These are phyloP conservation scores for Biscogniauxia marginata DNA, from an alignment of 2,329 filamentous ascomycete species.

Conservation along the genomic window DNA sequence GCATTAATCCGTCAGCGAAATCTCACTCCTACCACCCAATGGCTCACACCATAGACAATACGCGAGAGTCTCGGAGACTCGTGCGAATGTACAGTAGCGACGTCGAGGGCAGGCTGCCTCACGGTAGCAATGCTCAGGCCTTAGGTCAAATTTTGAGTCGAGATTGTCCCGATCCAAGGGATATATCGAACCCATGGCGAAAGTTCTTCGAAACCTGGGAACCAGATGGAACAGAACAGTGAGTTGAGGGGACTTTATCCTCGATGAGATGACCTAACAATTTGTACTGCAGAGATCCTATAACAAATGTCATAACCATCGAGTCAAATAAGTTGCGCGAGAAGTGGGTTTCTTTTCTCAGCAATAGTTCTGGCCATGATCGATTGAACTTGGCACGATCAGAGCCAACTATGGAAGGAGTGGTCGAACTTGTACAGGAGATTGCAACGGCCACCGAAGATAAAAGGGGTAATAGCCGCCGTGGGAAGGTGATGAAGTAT, in stretches of 20 bases:
- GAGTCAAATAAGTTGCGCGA: constrained; percentile 9
- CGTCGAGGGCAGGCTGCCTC: constrained; percentile 7
- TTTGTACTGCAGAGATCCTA: neutral
- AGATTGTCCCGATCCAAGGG: neutral
- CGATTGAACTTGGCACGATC: constrained; percentile 6
- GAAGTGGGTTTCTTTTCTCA: constrained; percentile 5
- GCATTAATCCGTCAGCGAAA: too few species aligned
- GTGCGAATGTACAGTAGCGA: constrained; percentile 11
- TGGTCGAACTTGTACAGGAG: constrained; percentile 5
- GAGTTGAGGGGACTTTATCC: neutral
- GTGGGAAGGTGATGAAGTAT: constrained; percentile 10
- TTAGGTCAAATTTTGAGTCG: constrained; percentile 4
- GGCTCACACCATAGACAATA: neutral
- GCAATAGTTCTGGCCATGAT: constrained; percentile 3
- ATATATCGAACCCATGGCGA: constrained; percentile 5
- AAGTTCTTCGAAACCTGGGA: constrained; percentile 10
- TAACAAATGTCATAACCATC: constrained; percentile 5
- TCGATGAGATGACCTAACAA: neutral
- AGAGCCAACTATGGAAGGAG: constrained; percentile 8
- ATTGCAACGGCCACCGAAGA: neutral
- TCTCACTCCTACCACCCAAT: neutral
- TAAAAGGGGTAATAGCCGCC: constrained; percentile 7
- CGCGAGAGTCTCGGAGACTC: constrained; percentile 5
- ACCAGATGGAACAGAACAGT: constrained; percentile 1
- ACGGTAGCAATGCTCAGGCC: neutral